Evolutionary conservation across 228 moss, liverwort and hornwort species (phyloP), one percentile per base, ranked within the genome.

Genomic region (Sphagnum magellanicum): DNA sequence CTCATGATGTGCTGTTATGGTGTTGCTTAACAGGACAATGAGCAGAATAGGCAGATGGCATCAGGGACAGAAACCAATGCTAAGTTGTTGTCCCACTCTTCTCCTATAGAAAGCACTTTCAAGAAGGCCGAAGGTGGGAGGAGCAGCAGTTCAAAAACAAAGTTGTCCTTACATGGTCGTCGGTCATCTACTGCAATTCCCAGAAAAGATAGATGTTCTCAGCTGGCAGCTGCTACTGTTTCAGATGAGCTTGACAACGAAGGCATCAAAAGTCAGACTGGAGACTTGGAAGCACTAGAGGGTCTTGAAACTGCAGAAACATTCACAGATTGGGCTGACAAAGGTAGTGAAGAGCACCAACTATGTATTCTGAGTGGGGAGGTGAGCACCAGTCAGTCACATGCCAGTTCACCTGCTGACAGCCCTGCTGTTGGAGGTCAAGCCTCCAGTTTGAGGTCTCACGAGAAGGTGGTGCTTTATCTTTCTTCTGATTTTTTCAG

Each of bases 351-450:
- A 66, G 84, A 88, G 49, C 84, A 82, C 65, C 84, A 82, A 50
- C 79, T 78, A 68, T 81, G 84, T 70, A 81, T 81, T 51, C 81
- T 82, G 17, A 79, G 84, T 75, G 78, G 79, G 67, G 88, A 88
- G 81, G 82, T 82, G 61, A 88, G 88, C 68, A 84, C 82, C 69
- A 84, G 82, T 78, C 81, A 79, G 68, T 75, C 79, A 60, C 76
- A 73, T 65, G 72, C 73, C 71, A 76, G 77, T 68, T 70, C 80
- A 64, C 78, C 75, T 78, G 78, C 70, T 74, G 80, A 80, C 53
- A 86, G 68, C 71, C 80, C 72, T 82, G 75, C 78, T 68, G 69
- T 75, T 72, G 78, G 70, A 16, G 64, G 11, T 50, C 76, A 72
- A 80, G 71, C 53, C 59, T 76, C 53, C 51, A 80, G 77, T 75